Conservation (phyloP, 2,329 filamentous ascomycete species). For the Cercospora sesami region DNA sequence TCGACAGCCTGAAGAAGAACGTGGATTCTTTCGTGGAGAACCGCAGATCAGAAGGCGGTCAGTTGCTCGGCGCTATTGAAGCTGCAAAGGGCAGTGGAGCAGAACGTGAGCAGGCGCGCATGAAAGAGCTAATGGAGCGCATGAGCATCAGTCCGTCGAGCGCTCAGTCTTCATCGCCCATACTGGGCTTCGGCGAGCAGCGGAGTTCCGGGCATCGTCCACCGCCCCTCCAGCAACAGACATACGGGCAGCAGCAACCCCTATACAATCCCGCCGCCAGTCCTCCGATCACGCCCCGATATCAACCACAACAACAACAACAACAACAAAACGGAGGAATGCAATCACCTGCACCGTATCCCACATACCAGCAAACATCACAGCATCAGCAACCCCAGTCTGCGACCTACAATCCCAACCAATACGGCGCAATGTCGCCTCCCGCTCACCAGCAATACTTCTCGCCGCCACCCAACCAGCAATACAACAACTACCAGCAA, state of each 20-base stretch:
- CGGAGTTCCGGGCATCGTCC: slow-evolving; percentile 39
- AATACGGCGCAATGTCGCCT: slow-evolving; percentile 49
- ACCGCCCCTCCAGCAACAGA: slow-evolving; percentile 45
- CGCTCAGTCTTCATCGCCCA: slow-evolving; percentile 44
- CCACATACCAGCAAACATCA: slow-evolving; percentile 28
- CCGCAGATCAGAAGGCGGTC: slow-evolving; percentile 82
- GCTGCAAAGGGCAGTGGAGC: slow-evolving; percentile 69
- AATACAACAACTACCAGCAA: slow-evolving; percentile 45
- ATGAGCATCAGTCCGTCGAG: slow-evolving; percentile 73
- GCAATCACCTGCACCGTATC: slow-evolving; percentile 32
- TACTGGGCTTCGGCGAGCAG: slow-evolving; percentile 31
- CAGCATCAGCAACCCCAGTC: slow-evolving; percentile 24
- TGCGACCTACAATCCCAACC: slow-evolving; percentile 48
- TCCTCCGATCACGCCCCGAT: slow-evolving; percentile 50
- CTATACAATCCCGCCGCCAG: slow-evolving; percentile 54
- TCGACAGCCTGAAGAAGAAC: slow-evolving; percentile 33
- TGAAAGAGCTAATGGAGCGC: slow-evolving; percentile 89
- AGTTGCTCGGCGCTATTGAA: slow-evolving; percentile 85
- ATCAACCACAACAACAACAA: slow-evolving; percentile 34
- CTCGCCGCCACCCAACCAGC: slow-evolving; percentile 47
- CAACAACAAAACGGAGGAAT: slow-evolving; percentile 30
- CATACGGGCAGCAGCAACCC: slow-evolving; percentile 41
- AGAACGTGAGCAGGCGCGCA: slow-evolving; percentile 79
- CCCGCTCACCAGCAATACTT: slow-evolving; percentile 61
- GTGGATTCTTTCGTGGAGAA: slow-evolving; percentile 98